Evolutionary conservation across 306 rosid genomes (phyloP).

Genomic region (Benincasa hispida): DNA sequence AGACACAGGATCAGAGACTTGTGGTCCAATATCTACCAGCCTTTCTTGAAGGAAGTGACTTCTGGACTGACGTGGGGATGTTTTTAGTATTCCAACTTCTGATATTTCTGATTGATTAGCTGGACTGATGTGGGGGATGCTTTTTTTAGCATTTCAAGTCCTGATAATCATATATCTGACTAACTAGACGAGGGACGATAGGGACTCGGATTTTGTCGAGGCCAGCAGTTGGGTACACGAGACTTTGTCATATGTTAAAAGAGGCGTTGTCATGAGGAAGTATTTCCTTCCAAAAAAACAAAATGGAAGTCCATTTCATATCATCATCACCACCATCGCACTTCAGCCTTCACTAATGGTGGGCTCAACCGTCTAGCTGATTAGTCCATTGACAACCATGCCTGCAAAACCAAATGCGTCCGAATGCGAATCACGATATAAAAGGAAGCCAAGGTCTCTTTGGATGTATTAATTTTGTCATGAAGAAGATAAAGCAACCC

Average conservation of each 20-base stretch:
- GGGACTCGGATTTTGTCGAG: slow-evolving; percentile 8
- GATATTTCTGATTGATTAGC: slow-evolving; percentile 7
- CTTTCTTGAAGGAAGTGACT: slow-evolving; percentile 6
- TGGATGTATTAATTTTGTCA: background rate
- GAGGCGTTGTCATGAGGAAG: background rate
- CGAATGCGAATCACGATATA: background rate
- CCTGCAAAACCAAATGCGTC: background rate
- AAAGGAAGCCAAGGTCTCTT: background rate
- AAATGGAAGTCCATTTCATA: background rate
- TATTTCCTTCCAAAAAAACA: background rate
- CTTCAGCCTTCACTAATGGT: background rate
- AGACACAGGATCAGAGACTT: slow-evolving; percentile 28
- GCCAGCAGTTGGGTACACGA: background rate
- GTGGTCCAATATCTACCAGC: slow-evolving; percentile 27
- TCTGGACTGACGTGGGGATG: background rate
- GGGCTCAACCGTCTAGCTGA: background rate
- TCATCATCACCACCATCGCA: background rate
- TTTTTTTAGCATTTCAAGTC: background rate
- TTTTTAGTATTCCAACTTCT: slow-evolving; percentile 2
- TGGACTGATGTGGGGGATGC: background rate
- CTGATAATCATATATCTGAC: slow-evolving; percentile 1
- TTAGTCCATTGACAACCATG: background rate
- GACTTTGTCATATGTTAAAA: background rate
- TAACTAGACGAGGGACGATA: background rate
- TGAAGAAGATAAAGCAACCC: background rate